A percentile compares a stretch with the other conserved stretches of the same genome.
Evolutionary conservation across 495 filamentous ascomycete genomes (phyloP).

Genomic region (Aspergillus ostianus): DNA sequence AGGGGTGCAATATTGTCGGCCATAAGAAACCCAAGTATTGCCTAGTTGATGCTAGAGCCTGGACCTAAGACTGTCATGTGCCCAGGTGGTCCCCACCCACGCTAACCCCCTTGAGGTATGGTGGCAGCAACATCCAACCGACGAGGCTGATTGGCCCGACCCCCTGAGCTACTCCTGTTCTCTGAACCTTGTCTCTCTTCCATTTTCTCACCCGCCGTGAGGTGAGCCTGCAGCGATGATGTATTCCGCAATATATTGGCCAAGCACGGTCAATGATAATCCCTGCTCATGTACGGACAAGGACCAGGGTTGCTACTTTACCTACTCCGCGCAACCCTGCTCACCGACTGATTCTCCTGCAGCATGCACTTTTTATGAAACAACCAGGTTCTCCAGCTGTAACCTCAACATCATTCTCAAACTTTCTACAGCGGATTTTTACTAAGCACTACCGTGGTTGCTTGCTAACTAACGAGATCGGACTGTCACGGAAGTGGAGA

Average conservation of each 20-base stretch:
- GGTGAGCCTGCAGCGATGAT: neutral
- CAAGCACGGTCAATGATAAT: neutral
- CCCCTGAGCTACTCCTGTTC: neutral
- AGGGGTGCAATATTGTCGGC: too few relatives aligned
- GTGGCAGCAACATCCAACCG: neutral
- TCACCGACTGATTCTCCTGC: neutral
- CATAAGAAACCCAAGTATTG: too few relatives aligned
- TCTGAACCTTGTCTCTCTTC: neutral
- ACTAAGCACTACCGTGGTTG: neutral
- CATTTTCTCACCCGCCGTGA: neutral
- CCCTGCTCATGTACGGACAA: neutral
- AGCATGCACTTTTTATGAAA: neutral
- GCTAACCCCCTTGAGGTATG: neutral
- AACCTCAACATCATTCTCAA: neutral
- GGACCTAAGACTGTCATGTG: neutral
- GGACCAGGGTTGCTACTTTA: neutral
- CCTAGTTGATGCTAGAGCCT: neutral
- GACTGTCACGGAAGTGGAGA: neutral
- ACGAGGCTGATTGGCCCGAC: neutral
- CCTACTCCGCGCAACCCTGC: neutral
- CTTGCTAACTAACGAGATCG: neutral
- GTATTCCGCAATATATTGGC: neutral
- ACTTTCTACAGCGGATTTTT: neutral
- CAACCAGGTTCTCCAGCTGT: neutral
- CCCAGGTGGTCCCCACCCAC: neutral